Evolutionary conservation across 306 rosid genomes (phyloP).

Genomic region (Carpinus viminea): DNA sequence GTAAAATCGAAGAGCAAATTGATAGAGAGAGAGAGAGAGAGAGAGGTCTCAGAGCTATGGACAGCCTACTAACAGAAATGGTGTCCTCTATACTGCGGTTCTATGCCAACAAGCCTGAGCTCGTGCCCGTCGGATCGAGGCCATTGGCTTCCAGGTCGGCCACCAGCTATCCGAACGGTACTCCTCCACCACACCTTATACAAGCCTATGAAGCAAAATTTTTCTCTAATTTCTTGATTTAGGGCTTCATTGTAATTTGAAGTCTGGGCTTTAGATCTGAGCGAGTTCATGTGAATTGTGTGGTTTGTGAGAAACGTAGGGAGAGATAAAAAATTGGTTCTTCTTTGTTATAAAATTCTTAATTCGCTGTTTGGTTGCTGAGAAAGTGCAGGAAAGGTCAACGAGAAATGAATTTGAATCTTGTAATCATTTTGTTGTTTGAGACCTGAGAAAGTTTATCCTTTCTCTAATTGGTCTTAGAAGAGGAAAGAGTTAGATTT

Average conservation of each 20-base stretch:
- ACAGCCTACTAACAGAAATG: conserved; percentile 85
- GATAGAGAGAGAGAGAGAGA: background rate
- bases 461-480: background rate
- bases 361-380: conserved; percentile 7
- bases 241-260: background rate
- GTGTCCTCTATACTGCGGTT: conserved; percentile 79
- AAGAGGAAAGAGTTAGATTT: conserved; percentile 7
- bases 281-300: background rate
- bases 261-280: conserved; percentile 29
- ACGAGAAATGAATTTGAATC: background rate
- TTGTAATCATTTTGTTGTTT: background rate
- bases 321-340: background rate
- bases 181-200: conserved; percentile 12
- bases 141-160: conserved; percentile 97
- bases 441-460: background rate
- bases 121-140: conserved; percentile 96
- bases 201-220: background rate
- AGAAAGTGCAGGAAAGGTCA: background rate
- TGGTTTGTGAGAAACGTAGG: background rate
- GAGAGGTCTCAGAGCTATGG: conserved; percentile 93
- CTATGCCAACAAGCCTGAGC: conserved; percentile 87
- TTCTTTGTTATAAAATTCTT: background rate
- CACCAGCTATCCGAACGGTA: conserved; percentile 99
- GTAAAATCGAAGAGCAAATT: background rate
- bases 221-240: background rate